Conservation (phyloP, 2,329 filamentous ascomycete species). For the Ascochyta rabiei region DNA sequence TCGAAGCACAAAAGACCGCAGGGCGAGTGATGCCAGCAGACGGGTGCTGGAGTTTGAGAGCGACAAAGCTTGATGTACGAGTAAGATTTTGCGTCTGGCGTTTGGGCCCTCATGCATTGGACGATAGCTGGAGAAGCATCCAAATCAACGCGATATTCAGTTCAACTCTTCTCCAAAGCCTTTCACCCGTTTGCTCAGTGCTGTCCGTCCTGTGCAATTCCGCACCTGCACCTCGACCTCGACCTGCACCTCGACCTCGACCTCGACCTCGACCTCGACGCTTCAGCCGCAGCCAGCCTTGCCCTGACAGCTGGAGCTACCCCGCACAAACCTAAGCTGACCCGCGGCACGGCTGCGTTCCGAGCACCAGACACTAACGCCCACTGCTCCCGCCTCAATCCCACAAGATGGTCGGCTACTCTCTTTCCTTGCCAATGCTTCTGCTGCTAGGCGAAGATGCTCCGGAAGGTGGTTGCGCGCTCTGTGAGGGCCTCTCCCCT, state of each 20-base stretch:
- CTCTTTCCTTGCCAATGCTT: conserved; percentile 19
- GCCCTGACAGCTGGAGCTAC: conserved; percentile 15
- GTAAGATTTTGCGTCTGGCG: conserved; percentile 9
- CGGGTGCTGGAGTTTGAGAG: conserved; percentile 48
- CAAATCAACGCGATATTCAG: no score
- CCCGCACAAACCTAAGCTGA: conserved; percentile 17
- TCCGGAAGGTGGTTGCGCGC: conserved; percentile 33
- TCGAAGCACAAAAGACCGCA: conserved; percentile 37
- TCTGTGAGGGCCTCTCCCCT: conserved; percentile 13
- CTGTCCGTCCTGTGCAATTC: conserved; percentile 4
- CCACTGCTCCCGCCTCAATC: neutral
- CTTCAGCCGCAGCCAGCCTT: conserved; percentile 2
- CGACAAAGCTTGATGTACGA: conserved; percentile 28
- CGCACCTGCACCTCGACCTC: no score
- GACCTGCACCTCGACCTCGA: no score
- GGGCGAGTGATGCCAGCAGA: conserved; percentile 44
- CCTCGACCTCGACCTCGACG: no score
- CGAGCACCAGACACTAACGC: conserved; percentile 4
- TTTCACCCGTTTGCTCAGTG: neutral
- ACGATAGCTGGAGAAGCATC: neutral
- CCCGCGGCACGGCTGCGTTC: conserved; percentile 15
- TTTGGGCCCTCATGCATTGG: conserved; percentile 6
- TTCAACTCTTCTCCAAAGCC: no score
- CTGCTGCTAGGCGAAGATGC: conserved; percentile 29
- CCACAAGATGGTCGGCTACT: conserved; percentile 12